Evolutionary conservation across 2,329 filamentous ascomycete species (phyloP).

Genomic region (Piedraia hortae): DNA sequence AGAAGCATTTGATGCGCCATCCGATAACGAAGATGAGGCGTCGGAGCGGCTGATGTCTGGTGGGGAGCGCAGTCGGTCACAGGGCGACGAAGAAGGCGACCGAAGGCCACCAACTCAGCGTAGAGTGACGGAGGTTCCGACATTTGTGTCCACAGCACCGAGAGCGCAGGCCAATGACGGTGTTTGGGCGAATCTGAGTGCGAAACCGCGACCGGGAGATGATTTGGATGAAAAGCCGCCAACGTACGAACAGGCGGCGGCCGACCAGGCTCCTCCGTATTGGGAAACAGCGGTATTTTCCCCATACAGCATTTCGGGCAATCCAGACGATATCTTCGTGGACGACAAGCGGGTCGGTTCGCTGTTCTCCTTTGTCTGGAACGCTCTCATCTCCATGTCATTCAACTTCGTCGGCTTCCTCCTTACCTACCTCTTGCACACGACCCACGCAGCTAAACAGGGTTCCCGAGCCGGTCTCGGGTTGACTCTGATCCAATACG

Average conservation of each 20-base stretch:
- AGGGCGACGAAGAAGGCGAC: slow-evolving; percentile 2
- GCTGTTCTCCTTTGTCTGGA: slow-evolving; percentile 70
- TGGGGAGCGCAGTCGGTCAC: background rate
- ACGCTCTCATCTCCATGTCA: slow-evolving; percentile 87
- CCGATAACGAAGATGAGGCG: slow-evolving; percentile 40
- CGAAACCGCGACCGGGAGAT: slow-evolving; percentile 59
- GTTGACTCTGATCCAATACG: slow-evolving; percentile 85
- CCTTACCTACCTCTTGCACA: slow-evolving; percentile 90
- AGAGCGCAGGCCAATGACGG: slow-evolving; percentile 59
- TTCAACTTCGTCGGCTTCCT: slow-evolving; percentile 95
- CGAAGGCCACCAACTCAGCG: slow-evolving; percentile 4
- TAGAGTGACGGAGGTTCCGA: slow-evolving; percentile 19
- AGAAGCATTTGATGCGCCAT: slow-evolving; percentile 53
- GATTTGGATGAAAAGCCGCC: slow-evolving; percentile 80
- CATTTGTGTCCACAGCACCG: slow-evolving; percentile 26
- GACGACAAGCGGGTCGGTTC: slow-evolving; percentile 84
- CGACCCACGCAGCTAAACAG: slow-evolving; percentile 92
- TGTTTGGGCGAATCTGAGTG: slow-evolving; percentile 83
- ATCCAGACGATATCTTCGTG: slow-evolving; percentile 81
- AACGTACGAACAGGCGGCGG: slow-evolving; percentile 95
- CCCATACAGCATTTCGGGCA: slow-evolving; percentile 63
- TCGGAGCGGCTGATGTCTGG: slow-evolving; percentile 16
- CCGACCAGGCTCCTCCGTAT: slow-evolving; percentile 84
- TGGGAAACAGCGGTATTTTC: slow-evolving; percentile 98
- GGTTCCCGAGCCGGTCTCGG: slow-evolving; percentile 82